These are phyloP conservation scores for Backusella parvicylindrica DNA, from an alignment of 192 early-diverging fungal genomes.

Conservation along the genomic window DNA sequence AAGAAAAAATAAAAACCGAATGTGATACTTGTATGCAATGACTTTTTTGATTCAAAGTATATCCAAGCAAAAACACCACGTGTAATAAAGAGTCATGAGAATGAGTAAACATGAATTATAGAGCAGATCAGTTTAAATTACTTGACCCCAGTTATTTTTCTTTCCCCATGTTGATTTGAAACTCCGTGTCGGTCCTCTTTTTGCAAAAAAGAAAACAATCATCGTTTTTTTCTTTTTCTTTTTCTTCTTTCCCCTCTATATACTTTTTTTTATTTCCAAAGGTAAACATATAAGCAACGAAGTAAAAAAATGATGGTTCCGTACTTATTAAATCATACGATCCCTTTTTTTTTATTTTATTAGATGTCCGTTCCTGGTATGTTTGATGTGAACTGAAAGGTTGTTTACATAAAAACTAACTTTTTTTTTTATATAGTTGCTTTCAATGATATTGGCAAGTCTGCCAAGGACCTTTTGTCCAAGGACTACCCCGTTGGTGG, in stretches of 20 bases:
- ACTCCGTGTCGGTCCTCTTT: background rate
- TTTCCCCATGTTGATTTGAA: background rate
- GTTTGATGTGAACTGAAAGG: background rate
- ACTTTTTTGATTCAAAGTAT: background rate
- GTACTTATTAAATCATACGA: background rate
- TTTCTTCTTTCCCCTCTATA: background rate
- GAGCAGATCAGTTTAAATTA: background rate
- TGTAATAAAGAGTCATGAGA: background rate
- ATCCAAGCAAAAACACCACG: background rate
- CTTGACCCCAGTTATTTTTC: background rate
- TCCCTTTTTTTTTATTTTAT: background rate
- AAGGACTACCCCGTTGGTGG: constrained; percentile 96
- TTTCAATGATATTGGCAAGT: constrained; percentile 94
- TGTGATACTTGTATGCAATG: background rate
- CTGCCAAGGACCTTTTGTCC: constrained; percentile 90
- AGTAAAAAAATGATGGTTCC: background rate
- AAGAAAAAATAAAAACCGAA: background rate
- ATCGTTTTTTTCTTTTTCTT: background rate
- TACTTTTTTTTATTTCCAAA: background rate
- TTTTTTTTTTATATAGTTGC: constrained; percentile 55
- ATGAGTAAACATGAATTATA: background rate
- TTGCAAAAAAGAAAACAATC: background rate
- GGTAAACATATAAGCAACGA: background rate
- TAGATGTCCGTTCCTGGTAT: background rate
- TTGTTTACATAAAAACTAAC: background rate